These are phyloP conservation scores for Monascus ruber DNA, from an alignment of 2,329 filamentous ascomycete species.

Conservation along the genomic window DNA sequence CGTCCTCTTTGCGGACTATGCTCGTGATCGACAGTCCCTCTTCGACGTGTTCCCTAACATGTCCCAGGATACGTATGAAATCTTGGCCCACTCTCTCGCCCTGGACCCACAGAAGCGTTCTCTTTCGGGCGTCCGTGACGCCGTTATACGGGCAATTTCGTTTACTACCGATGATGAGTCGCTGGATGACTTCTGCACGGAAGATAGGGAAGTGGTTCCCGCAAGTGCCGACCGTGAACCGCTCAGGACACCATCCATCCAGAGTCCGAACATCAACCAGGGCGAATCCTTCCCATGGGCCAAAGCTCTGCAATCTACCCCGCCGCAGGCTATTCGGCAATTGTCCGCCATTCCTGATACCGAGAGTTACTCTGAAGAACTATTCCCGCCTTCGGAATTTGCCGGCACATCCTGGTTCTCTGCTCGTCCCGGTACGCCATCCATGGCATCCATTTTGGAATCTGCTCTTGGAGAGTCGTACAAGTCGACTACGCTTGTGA, in stretches of 20 bases:
- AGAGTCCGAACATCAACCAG: constrained; percentile 68
- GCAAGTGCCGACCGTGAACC: constrained; percentile 85
- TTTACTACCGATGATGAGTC: constrained; percentile 91
- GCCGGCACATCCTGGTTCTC: constrained; percentile 64
- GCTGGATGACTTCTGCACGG: constrained; percentile 85
- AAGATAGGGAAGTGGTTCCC: constrained; percentile 63
- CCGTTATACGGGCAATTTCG: constrained; percentile 66
- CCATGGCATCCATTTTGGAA: constrained; percentile 71
- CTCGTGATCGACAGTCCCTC: constrained; percentile 82
- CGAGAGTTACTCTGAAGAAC: constrained; percentile 68
- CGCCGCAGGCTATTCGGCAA: constrained; percentile 61
- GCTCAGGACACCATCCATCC: constrained; percentile 86
- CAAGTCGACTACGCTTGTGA: constrained; percentile 53
- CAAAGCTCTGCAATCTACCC: constrained; percentile 70
- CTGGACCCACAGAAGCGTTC: constrained; percentile 85
- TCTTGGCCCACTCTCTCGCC: constrained; percentile 81
- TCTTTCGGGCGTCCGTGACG: constrained; percentile 62
- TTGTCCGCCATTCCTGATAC: constrained; percentile 75
- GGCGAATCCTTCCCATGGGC: constrained; percentile 86
- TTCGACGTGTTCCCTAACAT: constrained; percentile 98
- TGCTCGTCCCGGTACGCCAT: constrained; percentile 63
- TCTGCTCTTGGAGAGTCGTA: constrained; percentile 73
- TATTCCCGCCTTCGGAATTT: constrained; percentile 67
- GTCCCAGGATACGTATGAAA: constrained; percentile 95
- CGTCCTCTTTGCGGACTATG: constrained; percentile 85